Conservation (phyloP, 2,329 filamentous ascomycete genomes). For the Curvularia hawaiiensis region DNA sequence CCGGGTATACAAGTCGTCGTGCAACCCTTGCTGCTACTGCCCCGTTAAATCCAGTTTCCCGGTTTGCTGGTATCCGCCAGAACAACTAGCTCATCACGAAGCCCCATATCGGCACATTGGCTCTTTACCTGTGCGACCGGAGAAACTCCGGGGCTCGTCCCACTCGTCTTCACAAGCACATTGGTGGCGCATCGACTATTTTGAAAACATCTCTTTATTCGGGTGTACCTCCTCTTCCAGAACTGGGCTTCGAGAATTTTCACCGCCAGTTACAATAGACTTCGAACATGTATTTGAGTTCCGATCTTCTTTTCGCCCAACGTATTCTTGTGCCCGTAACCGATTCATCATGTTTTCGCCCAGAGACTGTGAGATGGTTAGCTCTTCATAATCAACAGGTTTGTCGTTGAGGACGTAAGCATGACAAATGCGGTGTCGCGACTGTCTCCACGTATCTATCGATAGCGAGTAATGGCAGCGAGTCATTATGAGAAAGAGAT, state of each 20-base stretch:
- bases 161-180: background rate
- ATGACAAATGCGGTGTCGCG: background rate
- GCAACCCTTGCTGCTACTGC: background rate
- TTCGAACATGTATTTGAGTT: background rate
- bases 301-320: background rate
- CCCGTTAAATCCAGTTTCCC: background rate
- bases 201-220: background rate
- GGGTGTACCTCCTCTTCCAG: background rate
- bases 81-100: background rate
- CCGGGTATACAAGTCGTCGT: background rate
- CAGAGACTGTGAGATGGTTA: background rate
- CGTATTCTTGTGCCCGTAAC: background rate
- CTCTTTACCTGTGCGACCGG: background rate
- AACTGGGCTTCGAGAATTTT: background rate
- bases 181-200: background rate
- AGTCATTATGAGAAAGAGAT: background rate
- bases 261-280: background rate
- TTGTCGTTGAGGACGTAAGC: background rate
- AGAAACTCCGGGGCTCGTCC: background rate
- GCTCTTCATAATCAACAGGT: background rate
- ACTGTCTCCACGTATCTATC: background rate
- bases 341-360: background rate
- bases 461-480: background rate
- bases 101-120: background rate
- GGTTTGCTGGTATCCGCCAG: background rate